These are phyloP conservation scores for Dioscorea cayenensis DNA, from an alignment of 116 monocot genomes.

Conservation along the genomic window DNA sequence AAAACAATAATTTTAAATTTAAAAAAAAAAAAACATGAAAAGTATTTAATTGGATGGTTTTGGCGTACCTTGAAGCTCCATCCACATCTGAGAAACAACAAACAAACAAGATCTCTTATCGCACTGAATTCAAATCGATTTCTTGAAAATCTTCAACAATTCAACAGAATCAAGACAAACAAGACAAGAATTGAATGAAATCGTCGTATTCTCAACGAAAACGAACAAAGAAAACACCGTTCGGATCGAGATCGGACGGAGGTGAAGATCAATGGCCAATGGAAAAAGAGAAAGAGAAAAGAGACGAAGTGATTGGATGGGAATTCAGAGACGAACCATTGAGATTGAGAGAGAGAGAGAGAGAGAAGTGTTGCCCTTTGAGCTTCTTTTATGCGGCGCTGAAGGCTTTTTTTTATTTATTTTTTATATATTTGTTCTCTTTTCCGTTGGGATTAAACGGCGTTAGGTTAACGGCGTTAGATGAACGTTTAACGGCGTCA, in stretches of 20 bases:
- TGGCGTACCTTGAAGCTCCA: slow-evolving; percentile 49
- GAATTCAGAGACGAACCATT: too few relatives aligned
- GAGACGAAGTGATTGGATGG: too few relatives aligned
- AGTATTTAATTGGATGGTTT: not conserved
- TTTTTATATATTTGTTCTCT: not conserved
- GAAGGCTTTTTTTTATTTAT: not conserved
- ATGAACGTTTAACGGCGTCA: too few relatives aligned
- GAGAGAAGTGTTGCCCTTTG: too few relatives aligned
- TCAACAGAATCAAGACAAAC: not conserved
- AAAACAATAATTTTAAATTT: not conserved
- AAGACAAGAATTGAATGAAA: not conserved
- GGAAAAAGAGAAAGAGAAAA: too few relatives aligned
- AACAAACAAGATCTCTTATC: too few relatives aligned
- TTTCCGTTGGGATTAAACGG: not conserved
- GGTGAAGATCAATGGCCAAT: not conserved
- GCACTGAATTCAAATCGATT: too few relatives aligned
- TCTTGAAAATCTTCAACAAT: not conserved
- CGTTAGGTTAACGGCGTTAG: not conserved
- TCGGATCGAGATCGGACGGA: not conserved
- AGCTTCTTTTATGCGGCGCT: not conserved
- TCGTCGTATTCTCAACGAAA: not conserved
- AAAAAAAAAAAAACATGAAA: slow-evolving; percentile 2
- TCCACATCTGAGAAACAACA: slow-evolving; percentile 9
- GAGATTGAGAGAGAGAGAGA: too few relatives aligned
- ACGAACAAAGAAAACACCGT: not conserved